These are phyloP conservation scores for Trichosporon coremiiforme DNA, from an alignment of 1,284 basidiomycete genomes.

Conservation along the genomic window DNA sequence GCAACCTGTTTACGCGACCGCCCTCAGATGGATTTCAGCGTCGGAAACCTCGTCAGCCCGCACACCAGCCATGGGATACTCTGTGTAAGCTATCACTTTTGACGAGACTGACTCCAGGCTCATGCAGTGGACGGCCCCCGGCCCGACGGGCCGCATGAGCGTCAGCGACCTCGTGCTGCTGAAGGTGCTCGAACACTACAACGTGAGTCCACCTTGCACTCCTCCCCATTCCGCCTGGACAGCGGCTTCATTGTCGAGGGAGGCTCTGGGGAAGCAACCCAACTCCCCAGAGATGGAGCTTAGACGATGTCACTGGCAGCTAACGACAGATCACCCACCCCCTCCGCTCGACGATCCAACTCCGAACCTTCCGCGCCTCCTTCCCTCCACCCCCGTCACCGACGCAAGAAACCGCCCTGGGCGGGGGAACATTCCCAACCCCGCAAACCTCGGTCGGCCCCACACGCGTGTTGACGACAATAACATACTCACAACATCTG, in stretches of 20 bases:
- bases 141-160: conserved; percentile 34
- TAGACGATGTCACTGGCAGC: neutral
- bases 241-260: too few relatives aligned
- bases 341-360: conserved; percentile 39
- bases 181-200: conserved; percentile 48
- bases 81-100: conserved; percentile 34
- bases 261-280: too few relatives aligned
- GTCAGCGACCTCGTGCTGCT: conserved; percentile 46
- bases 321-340: conserved; percentile 42
- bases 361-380: conserved; percentile 46
- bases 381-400: conserved; percentile 29
- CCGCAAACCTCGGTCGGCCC: conserved; percentile 20
- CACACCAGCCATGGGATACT: conserved; percentile 38
- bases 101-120: conserved; percentile 36
- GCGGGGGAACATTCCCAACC: conserved; percentile 17
- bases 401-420: neutral
- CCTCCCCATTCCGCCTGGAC: too few relatives aligned
- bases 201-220: conserved; percentile 34
- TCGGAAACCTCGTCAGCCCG: neutral
- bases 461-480: conserved; percentile 40
- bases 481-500: conserved; percentile 37
- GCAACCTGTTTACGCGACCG: neutral
- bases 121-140: conserved; percentile 48
- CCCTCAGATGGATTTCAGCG: neutral
- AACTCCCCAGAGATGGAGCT: too few relatives aligned